Base-by-base conservation (phyloP, 1,284 basidiomycete species). In the Irpex sp. region DNA sequence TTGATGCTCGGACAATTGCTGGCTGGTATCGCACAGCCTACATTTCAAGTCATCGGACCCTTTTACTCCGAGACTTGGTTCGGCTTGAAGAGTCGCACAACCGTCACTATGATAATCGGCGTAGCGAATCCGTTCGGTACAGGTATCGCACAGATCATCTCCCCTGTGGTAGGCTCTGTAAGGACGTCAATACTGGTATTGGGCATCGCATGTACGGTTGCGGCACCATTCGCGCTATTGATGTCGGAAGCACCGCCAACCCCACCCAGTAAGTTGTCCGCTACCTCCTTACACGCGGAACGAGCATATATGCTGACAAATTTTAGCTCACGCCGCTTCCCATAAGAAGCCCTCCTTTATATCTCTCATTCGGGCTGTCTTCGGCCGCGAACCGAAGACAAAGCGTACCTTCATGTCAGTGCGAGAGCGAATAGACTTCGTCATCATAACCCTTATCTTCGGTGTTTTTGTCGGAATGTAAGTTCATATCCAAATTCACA, bases 1-100 rank as follows among this genome's bases (percentile, higher is more conserved):
- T 76, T 93, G 6, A 80, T 93, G 19, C 59, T 91, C 57, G 89
- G 87, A 15, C 91, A 52, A 19, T 13, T 52, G 19, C 21, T n/a
- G 13, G n/a, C 21, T 4, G 78, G 81, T 2, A 73, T 86, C 60
- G 77, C 83, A 0, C 88, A 91, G 70, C 85, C 90, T 1, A 78
- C 87, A 26, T 92, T 85, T 70, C 89, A 91, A 74, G 82, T 92
- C 19, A 75, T 92, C 4, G 81, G 81, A 1, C 82, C 84, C 2
- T 87, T 84, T 62, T 93, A 88, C 73, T 92, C 91, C 0, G 89
- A 93, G 71, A 79, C 80, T 36, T 93, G 92, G 92, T 93, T 93
- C 68, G 84, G 89, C 66, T 74, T 92, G 52, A 80, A 82, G 62
- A 84, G 87, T 17, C 80, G 91, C 55, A 92, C 88, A 5, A 92